Percentiles rank a stretch among this genome's conserved stretches.
These are phyloP conservation scores for Monascus purpureus DNA, from an alignment of 495 filamentous ascomycete genomes.

Conservation along the genomic window DNA sequence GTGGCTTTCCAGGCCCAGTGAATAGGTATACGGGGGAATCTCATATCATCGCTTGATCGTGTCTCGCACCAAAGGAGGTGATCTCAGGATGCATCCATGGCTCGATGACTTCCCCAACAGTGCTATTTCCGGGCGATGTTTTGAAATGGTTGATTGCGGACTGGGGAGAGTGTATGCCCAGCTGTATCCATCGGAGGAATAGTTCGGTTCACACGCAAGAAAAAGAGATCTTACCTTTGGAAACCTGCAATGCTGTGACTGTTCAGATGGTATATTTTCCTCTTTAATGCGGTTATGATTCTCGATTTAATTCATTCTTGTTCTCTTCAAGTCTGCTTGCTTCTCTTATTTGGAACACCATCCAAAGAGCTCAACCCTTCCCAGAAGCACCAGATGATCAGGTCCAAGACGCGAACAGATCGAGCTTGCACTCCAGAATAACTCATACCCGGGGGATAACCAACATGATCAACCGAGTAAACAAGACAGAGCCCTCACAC, in stretches of 20 bases:
- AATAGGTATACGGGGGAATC: conserved; percentile 55
- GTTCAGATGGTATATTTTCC: too few relatives aligned
- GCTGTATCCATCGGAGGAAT: conserved; percentile 55
- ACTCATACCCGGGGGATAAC: too few relatives aligned
- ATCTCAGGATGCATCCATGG: conserved; percentile 60
- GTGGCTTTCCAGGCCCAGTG: conserved; percentile 44
- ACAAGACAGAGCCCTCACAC: conserved; percentile 31
- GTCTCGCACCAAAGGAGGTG: conserved; percentile 40
- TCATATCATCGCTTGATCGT: conserved; percentile 55
- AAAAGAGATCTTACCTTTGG: too few relatives aligned
- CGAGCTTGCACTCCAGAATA: too few relatives aligned
- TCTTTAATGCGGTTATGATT: too few relatives aligned
- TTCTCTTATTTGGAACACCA: too few relatives aligned
- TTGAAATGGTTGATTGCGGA: conserved; percentile 70
- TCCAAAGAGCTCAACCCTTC: conserved; percentile 10
- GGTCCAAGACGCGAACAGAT: conserved; percentile 15
- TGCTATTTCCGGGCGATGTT: conserved; percentile 44
- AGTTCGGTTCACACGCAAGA: conserved; percentile 53
- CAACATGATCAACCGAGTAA: too few relatives aligned
- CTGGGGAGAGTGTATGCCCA: conserved; percentile 51
- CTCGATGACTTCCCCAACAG: conserved; percentile 54
- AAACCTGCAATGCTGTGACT: conserved; percentile 27
- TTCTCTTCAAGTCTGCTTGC: too few relatives aligned
- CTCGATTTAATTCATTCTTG: too few relatives aligned
- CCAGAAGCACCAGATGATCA: conserved; percentile 4